Conservation (phyloP, 805 yeast species). For the Candida ficus region DNA sequence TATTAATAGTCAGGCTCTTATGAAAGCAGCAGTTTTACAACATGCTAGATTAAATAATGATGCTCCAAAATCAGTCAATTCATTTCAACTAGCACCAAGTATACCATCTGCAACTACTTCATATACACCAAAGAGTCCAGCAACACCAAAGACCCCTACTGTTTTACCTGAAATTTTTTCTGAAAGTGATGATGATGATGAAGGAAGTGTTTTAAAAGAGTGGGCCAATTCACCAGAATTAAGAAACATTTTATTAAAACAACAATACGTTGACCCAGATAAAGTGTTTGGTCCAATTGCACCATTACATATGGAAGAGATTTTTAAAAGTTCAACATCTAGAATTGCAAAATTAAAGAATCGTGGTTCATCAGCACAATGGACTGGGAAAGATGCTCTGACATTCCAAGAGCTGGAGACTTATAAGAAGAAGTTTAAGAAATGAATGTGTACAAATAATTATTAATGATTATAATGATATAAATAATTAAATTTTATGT, state of each 20-base stretch:
- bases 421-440: conserved; percentile 33
- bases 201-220: conserved; percentile 41
- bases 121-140: conserved; percentile 8
- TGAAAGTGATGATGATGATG: conserved; percentile 51
- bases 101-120: not conserved
- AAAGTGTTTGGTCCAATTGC: conserved; percentile 72
- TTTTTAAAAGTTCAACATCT: conserved; percentile 42
- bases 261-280: conserved; percentile 58
- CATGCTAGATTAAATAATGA: conserved; percentile 26
- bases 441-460: conserved; percentile 2
- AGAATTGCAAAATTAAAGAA: conserved; percentile 47
- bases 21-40: conserved; percentile 30
- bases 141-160: conserved; percentile 18
- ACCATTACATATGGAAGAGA: conserved; percentile 61
- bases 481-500: not conserved
- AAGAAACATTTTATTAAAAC: conserved; percentile 36
- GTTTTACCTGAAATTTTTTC: conserved; percentile 43
- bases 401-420: conserved; percentile 41
- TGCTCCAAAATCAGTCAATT: conserved; percentile 6
- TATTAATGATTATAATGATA: not conserved
- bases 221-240: conserved; percentile 64
- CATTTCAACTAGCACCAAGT: conserved; percentile 9
- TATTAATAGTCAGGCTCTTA: conserved; percentile 20
- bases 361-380: conserved; percentile 43
- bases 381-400: conserved; percentile 43